phyloP scores from a whole-genome alignment of 305 asterid genomes.

The Fraxinus sp. region DNA sequence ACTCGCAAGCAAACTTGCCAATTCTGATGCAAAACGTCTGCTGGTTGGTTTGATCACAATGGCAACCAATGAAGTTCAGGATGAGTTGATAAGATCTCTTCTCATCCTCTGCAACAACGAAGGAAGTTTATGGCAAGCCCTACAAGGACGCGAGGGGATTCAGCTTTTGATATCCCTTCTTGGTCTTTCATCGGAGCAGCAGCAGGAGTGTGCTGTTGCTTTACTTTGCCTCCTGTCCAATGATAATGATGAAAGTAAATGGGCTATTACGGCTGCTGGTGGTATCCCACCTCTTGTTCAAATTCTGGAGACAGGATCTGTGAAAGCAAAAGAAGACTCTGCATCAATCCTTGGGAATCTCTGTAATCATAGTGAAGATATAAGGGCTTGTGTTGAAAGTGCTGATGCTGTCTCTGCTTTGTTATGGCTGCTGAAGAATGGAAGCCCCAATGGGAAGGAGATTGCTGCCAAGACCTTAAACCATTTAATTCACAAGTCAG shows the following conservation, averaged over 20 bases:
- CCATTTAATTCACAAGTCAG: conserved; percentile 98
- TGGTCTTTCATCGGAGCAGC: conserved; percentile 99
- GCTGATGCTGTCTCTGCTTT: conserved; percentile 99
- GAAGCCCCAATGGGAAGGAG: conserved; percentile 93
- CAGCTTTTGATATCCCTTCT: conserved; percentile 95
- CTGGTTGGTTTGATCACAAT: conserved; percentile 94
- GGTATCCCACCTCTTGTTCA: conserved; percentile 99
- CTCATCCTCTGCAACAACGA: conserved; percentile 82
- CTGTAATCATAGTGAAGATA: conserved; percentile 99
- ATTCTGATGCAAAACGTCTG: conserved; percentile 92
- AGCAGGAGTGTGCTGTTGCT: conserved; percentile 98
- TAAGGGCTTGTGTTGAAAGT: conserved; percentile 99
- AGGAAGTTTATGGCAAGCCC: conserved; percentile 94
- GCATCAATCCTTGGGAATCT: conserved; percentile 98
- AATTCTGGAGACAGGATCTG: conserved; percentile 94
- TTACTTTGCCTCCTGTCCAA: conserved; percentile 85
- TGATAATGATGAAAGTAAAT: conserved; percentile 97
- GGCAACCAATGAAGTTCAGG: conserved; percentile 93
- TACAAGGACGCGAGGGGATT: conserved; percentile 99
- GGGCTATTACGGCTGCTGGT: conserved; percentile 99
- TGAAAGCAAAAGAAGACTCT: conserved; percentile 95
- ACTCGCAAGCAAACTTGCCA: conserved; percentile 75
- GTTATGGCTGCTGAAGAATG: conserved; percentile 95
- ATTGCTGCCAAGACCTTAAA: conserved; percentile 96
- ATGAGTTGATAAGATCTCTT: conserved; percentile 83